A percentile compares a stretch with the other conserved stretches of the same genome.
Conservation (phyloP, 176 grass and related monocot species). For the Otatea glauca region DNA sequence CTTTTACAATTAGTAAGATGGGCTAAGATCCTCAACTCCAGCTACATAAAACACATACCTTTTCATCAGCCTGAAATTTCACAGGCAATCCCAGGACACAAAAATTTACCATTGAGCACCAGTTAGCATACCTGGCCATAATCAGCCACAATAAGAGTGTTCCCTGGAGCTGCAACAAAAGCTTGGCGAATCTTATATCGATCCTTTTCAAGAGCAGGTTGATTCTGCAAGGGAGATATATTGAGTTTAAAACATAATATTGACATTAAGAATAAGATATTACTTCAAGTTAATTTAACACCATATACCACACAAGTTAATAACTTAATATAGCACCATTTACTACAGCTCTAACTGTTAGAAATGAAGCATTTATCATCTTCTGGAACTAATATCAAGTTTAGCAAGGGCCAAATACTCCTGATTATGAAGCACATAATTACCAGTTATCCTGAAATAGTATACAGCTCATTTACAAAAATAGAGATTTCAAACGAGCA, state of each 20-base stretch:
- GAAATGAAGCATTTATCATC: conserved; percentile 29
- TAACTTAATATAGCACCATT: background rate
- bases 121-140: conserved; percentile 70
- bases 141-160: conserved; percentile 96
- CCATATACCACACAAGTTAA: background rate
- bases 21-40: conserved; percentile 92
- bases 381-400: conserved; percentile 38
- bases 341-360: conserved; percentile 14
- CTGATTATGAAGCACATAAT: background rate
- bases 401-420: conserved; percentile 12
- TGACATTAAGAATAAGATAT: background rate
- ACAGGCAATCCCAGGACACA: background rate
- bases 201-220: conserved; percentile 89
- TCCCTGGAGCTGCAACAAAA: conserved; percentile 84
- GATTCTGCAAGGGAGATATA: conserved; percentile 58
- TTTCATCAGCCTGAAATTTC: conserved; percentile 32
- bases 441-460: background rate
- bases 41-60: conserved; percentile 46
- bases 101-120: conserved; percentile 40
- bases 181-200: conserved; percentile 93
- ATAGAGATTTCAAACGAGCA: background rate
- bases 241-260: conserved; percentile 13
- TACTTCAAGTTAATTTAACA: conserved; percentile 23
- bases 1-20: conserved; percentile 88
- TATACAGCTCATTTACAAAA: background rate